Conservation (phyloP, 2,329 filamentous ascomycete species). For the Tolypocladium nubicola region DNA sequence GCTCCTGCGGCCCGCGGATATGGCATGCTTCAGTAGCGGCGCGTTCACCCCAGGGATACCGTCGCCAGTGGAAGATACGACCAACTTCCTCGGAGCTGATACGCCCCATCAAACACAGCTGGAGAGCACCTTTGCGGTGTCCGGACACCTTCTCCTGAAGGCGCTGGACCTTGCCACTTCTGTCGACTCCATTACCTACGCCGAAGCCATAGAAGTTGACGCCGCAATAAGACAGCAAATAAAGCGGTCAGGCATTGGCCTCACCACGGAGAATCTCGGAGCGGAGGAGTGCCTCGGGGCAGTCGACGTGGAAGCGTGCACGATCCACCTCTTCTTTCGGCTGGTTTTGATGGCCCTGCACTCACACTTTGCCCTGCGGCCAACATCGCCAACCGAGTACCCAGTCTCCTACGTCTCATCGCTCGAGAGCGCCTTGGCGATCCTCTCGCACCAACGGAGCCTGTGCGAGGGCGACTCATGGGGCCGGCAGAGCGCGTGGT, state of each 20-base stretch:
- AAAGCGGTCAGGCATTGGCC: not conserved
- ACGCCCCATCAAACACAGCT: not conserved
- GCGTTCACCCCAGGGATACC: not conserved
- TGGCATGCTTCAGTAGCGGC: not conserved
- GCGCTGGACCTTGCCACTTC: not conserved
- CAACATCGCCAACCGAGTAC: not conserved
- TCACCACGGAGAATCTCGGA: not conserved
- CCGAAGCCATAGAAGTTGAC: not conserved
- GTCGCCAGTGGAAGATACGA: not conserved
- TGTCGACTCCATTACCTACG: not conserved
- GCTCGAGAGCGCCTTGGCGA: not conserved
- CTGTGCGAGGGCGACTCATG: not conserved
- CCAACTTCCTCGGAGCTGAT: not conserved
- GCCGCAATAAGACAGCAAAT: not conserved
- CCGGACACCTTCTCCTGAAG: not conserved
- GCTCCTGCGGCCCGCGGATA: not conserved
- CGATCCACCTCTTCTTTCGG: not conserved
- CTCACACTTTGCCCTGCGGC: not conserved
- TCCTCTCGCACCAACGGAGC: not conserved
- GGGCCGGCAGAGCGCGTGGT: not conserved
- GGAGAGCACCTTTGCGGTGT: not conserved
- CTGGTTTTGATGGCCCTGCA: not conserved
- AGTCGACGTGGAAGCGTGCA: not conserved
- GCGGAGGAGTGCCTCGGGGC: not conserved
- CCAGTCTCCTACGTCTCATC: not conserved